Percentiles rank a stretch among this genome's conserved stretches.
Evolutionary conservation across 2,329 filamentous ascomycete species (phyloP).

Genomic region (Orbilia ellipsospora): DNA sequence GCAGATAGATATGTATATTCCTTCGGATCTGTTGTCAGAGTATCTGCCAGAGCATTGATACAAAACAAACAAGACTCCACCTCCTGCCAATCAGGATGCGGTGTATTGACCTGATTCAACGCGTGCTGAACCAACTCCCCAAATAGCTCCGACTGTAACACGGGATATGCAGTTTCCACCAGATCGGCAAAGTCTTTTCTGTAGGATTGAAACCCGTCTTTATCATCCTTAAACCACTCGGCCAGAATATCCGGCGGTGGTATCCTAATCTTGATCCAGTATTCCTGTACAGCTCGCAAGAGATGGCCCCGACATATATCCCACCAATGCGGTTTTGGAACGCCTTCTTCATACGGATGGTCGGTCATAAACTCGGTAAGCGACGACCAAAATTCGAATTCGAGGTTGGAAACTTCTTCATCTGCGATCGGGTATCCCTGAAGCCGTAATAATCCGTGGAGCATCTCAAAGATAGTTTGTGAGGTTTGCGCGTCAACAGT

Average conservation of each 20-base stretch:
- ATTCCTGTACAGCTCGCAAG: conserved; percentile 73
- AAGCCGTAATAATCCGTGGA: conserved; percentile 74
- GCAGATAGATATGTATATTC: conserved; percentile 59
- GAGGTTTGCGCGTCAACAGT: conserved; percentile 66
- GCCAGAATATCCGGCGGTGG: conserved; percentile 70
- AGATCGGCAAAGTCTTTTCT: conserved; percentile 83
- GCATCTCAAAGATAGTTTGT: conserved; percentile 68
- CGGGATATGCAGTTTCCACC: conserved; percentile 75
- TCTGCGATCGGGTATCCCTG: conserved; percentile 76
- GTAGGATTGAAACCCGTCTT: conserved; percentile 75
- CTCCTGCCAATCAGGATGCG: conserved; percentile 65
- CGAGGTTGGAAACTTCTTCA: conserved; percentile 78
- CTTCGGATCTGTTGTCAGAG: conserved; percentile 59
- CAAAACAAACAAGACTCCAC: conserved; percentile 68
- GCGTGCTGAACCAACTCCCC: conserved; percentile 65
- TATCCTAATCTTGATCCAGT: conserved; percentile 76
- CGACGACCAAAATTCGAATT: conserved; percentile 83
- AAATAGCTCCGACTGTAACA: conserved; percentile 65
- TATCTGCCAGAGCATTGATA: conserved; percentile 61
- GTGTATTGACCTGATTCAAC: conserved; percentile 58
- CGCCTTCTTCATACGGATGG: conserved; percentile 67
- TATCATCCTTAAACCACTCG: conserved; percentile 77
- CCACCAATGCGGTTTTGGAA: conserved; percentile 68
- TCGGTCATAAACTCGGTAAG: conserved; percentile 77
- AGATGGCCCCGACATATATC: conserved; percentile 70